phyloP scores from a whole-genome alignment of 768 basidiomycete species.

The Boletus patriciae region DNA sequence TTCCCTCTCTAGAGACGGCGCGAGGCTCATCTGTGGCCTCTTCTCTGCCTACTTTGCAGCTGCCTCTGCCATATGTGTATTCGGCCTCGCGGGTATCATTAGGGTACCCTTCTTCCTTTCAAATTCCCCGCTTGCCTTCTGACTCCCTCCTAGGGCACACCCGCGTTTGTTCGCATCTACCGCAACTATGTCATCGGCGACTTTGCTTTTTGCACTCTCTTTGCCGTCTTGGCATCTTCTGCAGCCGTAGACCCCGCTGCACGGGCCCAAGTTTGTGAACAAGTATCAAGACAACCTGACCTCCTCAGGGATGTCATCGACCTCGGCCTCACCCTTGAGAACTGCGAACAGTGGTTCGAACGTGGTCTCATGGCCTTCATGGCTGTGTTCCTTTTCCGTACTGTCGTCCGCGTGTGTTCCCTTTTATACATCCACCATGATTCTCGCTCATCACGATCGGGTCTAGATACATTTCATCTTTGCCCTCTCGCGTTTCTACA shows the following conservation, averaged over 20 bases:
- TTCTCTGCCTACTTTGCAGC: conserved; percentile 65
- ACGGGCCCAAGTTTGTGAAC: conserved; percentile 67
- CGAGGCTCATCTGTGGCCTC: conserved; percentile 58
- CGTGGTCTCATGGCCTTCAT: conserved; percentile 60
- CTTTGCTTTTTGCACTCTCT: conserved; percentile 66
- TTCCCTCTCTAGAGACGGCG: conserved; percentile 41
- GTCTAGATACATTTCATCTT: conserved; percentile 73
- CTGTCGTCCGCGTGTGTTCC: conserved; percentile 62
- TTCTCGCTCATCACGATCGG: conserved; percentile 1
- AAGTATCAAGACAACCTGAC: conserved; percentile 73
- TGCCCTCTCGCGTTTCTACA: conserved; percentile 66
- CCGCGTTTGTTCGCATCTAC: conserved; percentile 72
- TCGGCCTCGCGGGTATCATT: conserved; percentile 69
- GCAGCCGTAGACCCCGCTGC: conserved; percentile 55
- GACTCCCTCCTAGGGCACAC: conserved; percentile 47
- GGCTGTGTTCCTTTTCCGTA: conserved; percentile 57
- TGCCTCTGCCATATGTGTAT: conserved; percentile 59
- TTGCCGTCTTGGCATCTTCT: conserved; percentile 56
- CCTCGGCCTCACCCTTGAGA: conserved; percentile 73
- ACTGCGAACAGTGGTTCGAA: conserved; percentile 80
- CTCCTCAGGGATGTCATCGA: conserved; percentile 68
- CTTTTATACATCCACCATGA: neutral
- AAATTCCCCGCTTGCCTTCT: neutral
- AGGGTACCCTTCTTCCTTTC: conserved; percentile 45
- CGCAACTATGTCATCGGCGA: conserved; percentile 81